Evolutionary conservation across 306 rosid species (phyloP).

Genomic region (Lagenaria siceraria): DNA sequence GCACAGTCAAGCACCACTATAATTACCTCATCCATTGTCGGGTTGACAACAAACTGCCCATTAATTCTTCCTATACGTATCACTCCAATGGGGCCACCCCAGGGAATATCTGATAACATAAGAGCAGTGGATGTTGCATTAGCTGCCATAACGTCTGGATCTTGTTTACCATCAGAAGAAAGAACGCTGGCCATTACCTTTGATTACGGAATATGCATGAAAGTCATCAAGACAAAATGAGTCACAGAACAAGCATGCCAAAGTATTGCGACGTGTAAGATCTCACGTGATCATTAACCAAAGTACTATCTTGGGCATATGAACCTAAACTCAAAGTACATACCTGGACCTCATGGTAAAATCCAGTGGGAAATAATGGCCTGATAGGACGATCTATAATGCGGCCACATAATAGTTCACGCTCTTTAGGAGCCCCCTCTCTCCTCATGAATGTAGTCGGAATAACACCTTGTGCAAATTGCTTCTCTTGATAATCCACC

Average conservation of each 20-base stretch:
- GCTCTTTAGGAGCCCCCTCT: conserved; percentile 95
- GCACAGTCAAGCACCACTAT: background rate
- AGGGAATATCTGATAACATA: conserved; percentile 93
- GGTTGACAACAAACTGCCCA: conserved; percentile 74
- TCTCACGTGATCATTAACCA: background rate
- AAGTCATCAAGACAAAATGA: background rate
- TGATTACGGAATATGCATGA: conserved; percentile 3
- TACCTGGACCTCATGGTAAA: conserved; percentile 97
- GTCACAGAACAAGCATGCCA: background rate
- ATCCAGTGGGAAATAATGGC: conserved; percentile 79
- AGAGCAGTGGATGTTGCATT: conserved; percentile 92
- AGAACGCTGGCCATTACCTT: conserved; percentile 88
- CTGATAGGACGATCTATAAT: conserved; percentile 86
- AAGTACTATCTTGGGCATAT: background rate
- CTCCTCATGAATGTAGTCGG: conserved; percentile 72
- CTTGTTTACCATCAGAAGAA: conserved; percentile 83
- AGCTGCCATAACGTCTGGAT: conserved; percentile 86
- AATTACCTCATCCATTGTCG: conserved; percentile 84
- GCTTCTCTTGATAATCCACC: conserved; percentile 98
- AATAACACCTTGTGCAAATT: conserved; percentile 78
- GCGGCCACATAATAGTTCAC: conserved; percentile 82
- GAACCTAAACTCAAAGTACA: conserved; percentile 3
- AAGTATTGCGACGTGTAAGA: background rate
- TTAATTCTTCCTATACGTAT: conserved; percentile 73
- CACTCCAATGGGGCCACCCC: conserved; percentile 96